phyloP scores from a whole-genome alignment of 2,329 filamentous ascomycete genomes.

The Sporothrix variecibatus region DNA sequence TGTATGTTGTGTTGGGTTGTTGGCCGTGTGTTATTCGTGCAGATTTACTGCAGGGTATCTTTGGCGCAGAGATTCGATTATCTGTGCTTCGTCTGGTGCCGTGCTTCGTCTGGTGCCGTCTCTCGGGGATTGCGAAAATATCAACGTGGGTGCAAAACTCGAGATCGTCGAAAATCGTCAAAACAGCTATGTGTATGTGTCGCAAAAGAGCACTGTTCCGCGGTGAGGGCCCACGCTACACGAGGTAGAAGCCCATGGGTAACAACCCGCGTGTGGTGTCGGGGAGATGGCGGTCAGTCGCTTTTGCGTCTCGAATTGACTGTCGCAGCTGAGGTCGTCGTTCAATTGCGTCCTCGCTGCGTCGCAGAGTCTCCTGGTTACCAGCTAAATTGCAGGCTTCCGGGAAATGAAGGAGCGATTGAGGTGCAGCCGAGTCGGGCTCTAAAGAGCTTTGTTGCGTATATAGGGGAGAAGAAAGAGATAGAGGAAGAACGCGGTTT shows the following conservation, averaged over 20 bases:
- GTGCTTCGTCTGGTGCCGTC: not conserved
- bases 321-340: not conserved
- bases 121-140: not conserved
- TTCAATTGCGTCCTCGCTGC: not conserved
- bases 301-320: constrained; percentile 1
- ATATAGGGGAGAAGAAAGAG: not conserved
- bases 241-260: constrained; percentile 22
- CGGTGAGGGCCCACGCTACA: constrained; percentile 8
- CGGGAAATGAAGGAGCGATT: constrained; percentile 5
- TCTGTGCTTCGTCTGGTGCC: not conserved
- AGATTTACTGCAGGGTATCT: not conserved
- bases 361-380: not conserved
- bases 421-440: not conserved
- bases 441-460: not conserved
- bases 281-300: not conserved
- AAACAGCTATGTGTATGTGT: not conserved
- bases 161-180: not conserved
- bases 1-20: not conserved
- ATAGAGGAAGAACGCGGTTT: not conserved
- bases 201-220: not conserved
- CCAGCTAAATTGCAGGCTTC: not conserved
- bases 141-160: too few relatives aligned
- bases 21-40: not conserved
- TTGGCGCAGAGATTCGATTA: not conserved
- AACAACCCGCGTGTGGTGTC: not conserved